Evolutionary conservation across 768 basidiomycete species (phyloP).

Genomic region (Inosperma sp.): DNA sequence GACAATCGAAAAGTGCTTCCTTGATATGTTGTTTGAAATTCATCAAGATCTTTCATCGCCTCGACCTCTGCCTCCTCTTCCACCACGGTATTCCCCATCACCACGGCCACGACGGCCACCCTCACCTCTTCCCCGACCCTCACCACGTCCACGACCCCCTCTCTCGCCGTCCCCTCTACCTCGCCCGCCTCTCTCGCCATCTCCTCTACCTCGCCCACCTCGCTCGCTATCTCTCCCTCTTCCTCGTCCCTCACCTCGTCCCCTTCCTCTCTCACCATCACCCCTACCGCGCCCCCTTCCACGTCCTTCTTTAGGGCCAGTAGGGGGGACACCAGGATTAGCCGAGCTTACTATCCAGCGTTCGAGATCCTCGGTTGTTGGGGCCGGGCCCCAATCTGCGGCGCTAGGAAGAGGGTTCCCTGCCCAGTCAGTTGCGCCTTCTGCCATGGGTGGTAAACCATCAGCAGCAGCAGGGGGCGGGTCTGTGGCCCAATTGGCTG

Average conservation of each 20-base stretch:
- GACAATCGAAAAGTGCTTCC: neutral
- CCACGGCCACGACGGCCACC: slow-evolving; percentile 4
- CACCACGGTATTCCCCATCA: slow-evolving; percentile 6
- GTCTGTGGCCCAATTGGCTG: neutral
- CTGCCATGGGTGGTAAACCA: neutral
- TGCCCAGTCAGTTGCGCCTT: slow-evolving; percentile 3
- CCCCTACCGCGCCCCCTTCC: slow-evolving; percentile 3
- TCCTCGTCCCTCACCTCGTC: slow-evolving; percentile 5
- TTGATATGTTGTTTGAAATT: neutral
- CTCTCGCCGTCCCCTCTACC: slow-evolving; percentile 6
- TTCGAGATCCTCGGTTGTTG: neutral
- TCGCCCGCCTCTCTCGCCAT: slow-evolving; percentile 1
- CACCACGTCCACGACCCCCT: slow-evolving; percentile 6
- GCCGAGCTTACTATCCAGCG: neutral
- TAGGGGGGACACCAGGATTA: neutral
- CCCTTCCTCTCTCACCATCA: slow-evolving; percentile 4
- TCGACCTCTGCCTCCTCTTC: neutral
- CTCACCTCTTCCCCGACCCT: slow-evolving; percentile 5
- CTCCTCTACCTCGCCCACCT: slow-evolving; percentile 8
- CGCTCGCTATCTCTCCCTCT: slow-evolving; percentile 15
- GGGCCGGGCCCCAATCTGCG: neutral
- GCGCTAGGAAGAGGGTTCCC: neutral
- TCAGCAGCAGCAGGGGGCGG: neutral
- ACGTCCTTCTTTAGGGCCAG: neutral
- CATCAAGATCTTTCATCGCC: neutral